Conservation (phyloP, 202 grass and related monocot species). For the Bolboschoenoplectus hybrid region DNA sequence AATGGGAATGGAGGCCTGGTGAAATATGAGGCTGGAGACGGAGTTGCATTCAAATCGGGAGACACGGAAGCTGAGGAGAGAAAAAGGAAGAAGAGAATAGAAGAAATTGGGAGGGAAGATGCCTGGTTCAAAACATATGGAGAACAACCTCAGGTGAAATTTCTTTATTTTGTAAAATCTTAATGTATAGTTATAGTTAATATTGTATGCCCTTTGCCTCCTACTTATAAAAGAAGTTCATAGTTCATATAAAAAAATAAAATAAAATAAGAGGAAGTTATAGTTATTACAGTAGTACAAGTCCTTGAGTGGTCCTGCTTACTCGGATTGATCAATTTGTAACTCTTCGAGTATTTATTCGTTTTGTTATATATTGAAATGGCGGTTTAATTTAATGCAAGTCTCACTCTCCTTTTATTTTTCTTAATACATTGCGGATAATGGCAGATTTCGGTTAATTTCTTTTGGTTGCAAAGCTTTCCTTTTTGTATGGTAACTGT, state of each 20-base stretch:
- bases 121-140: constrained; percentile 79
- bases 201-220: too few species aligned
- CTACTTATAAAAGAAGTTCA: too few species aligned
- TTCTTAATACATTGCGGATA: too few species aligned
- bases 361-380: too few species aligned
- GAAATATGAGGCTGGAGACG: constrained; percentile 39
- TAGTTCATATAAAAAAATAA: too few species aligned
- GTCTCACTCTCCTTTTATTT: too few species aligned
- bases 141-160: constrained; percentile 53
- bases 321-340: background rate
- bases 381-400: too few species aligned
- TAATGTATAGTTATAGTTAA: too few species aligned
- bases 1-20: constrained; percentile 53
- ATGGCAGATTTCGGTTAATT: too few species aligned
- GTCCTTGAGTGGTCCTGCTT: background rate
- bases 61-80: constrained; percentile 48
- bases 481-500: background rate
- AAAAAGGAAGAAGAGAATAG: constrained; percentile 72
- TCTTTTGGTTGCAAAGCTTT: background rate
- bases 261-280: background rate
- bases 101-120: constrained; percentile 83
- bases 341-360: background rate
- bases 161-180: background rate
- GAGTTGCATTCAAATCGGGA: constrained; percentile 9
- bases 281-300: background rate